Evolutionary conservation across 495 filamentous ascomycete species (phyloP).

Genomic region (Talaromyces borbonicus): DNA sequence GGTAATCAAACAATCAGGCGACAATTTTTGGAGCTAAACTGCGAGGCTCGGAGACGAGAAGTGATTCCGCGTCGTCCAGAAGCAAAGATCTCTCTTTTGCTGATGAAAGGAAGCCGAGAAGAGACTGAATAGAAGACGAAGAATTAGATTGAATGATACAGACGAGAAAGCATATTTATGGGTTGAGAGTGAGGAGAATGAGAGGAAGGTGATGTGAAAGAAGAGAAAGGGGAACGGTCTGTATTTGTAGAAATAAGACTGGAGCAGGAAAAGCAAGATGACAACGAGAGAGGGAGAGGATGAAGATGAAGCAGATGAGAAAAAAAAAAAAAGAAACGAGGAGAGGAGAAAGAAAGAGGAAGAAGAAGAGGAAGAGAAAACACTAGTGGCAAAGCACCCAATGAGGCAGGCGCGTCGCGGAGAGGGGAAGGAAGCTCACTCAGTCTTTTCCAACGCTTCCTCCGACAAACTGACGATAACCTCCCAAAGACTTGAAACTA

Average conservation of each 20-base stretch:
- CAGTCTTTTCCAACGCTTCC: background rate
- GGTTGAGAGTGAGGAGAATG: background rate
- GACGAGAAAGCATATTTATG: background rate
- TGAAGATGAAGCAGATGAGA: background rate
- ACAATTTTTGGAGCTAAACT: too few species aligned
- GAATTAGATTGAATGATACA: background rate
- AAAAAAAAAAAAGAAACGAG: background rate
- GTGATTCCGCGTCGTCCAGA: background rate
- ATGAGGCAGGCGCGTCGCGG: background rate
- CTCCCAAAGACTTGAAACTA: background rate
- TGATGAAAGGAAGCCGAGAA: background rate
- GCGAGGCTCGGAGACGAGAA: background rate
- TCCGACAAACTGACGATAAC: background rate
- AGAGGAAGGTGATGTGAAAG: constrained; percentile 4
- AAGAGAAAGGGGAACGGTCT: background rate
- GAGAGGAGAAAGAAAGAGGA: background rate
- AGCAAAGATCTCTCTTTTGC: background rate
- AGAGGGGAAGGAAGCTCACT: constrained; percentile 1
- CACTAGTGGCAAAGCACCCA: background rate
- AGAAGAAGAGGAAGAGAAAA: background rate
- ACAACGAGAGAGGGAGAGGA: background rate
- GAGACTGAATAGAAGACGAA: background rate
- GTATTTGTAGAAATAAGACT: constrained; percentile 9
- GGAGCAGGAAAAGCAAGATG: constrained; percentile 11
- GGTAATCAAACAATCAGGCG: too few species aligned